These are phyloP conservation scores for Saccharomycopsis sp. DNA, from an alignment of 805 yeast species.

Conservation along the genomic window DNA sequence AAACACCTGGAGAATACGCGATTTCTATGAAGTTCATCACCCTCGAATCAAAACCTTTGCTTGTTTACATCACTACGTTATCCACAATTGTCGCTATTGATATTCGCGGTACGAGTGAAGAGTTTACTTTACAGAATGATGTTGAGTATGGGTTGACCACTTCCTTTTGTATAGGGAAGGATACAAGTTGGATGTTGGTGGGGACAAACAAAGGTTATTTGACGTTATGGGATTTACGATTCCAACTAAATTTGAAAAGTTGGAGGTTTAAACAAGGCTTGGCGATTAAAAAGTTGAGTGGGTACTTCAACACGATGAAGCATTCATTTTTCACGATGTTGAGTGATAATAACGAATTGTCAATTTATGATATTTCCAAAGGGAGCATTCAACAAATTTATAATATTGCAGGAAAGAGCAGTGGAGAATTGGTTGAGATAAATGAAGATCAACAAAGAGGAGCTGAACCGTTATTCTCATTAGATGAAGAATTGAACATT, in stretches of 20 bases:
- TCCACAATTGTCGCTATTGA: slow-evolving; percentile 50
- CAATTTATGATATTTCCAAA: slow-evolving; percentile 45
- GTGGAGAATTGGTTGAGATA: slow-evolving; percentile 3
- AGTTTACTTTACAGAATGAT: slow-evolving; percentile 43
- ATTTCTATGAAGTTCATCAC: slow-evolving; percentile 35
- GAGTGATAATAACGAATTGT: slow-evolving; percentile 15
- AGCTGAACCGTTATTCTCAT: too few species aligned
- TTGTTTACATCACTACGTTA: slow-evolving; percentile 47
- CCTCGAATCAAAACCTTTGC: slow-evolving; percentile 33
- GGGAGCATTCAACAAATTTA: slow-evolving; percentile 18
- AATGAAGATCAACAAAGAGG: slow-evolving; percentile 3
- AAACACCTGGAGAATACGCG: slow-evolving; percentile 40
- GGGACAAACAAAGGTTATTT: slow-evolving; percentile 75
- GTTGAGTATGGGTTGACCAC: slow-evolving; percentile 60
- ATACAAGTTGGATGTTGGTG: slow-evolving; percentile 54
- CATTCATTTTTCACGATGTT: slow-evolving; percentile 17
- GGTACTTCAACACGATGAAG: slow-evolving; percentile 9
- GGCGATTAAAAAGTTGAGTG: slow-evolving; percentile 43
- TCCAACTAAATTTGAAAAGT: slow-evolving; percentile 49
- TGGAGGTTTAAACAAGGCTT: slow-evolving; percentile 50
- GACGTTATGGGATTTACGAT: slow-evolving; percentile 77
- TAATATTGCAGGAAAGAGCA: slow-evolving; percentile 22
- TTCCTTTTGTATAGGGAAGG: slow-evolving; percentile 48
- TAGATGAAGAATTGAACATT: slow-evolving; percentile 12
- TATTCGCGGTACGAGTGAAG: slow-evolving; percentile 45